phyloP scores from a whole-genome alignment of 1,139 yeast species.

The Candida sp. region DNA sequence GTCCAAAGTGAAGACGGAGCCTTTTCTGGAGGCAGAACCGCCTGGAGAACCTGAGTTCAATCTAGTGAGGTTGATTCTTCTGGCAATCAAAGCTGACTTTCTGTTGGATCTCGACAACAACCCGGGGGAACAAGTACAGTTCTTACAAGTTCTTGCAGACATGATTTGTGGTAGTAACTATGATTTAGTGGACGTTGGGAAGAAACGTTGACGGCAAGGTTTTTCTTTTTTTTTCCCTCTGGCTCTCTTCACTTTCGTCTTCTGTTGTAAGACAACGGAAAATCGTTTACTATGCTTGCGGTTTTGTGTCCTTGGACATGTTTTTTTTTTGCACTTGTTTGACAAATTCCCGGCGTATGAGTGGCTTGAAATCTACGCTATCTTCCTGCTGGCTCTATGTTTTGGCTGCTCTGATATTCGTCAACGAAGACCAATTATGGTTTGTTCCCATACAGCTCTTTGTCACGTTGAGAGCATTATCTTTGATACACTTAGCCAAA shows the following conservation, averaged over 20 bases:
- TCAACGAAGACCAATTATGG: too few relatives aligned
- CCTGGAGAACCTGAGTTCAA: slow-evolving; percentile 19
- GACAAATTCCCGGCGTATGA: background rate
- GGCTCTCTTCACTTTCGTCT: too few relatives aligned
- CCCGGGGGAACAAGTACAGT: slow-evolving; percentile 88
- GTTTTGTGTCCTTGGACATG: too few relatives aligned
- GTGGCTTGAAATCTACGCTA: background rate
- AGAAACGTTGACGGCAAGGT: background rate
- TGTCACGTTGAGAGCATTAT: too few relatives aligned
- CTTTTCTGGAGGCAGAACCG: slow-evolving; percentile 34
- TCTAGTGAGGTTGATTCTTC: slow-evolving; percentile 48
- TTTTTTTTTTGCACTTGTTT: background rate
- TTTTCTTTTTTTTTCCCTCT: background rate
- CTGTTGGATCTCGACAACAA: slow-evolving; percentile 66
- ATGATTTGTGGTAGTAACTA: too few relatives aligned
- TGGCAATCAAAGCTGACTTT: slow-evolving; percentile 54
- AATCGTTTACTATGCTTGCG: too few relatives aligned
- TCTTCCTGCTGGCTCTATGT: too few relatives aligned
- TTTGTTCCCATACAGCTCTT: too few relatives aligned
- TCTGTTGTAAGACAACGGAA: too few relatives aligned
- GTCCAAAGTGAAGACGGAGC: slow-evolving; percentile 54
- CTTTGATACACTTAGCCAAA: too few relatives aligned
- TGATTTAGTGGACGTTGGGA: background rate
- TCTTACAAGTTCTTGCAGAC: slow-evolving; percentile 16
- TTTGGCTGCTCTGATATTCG: too few relatives aligned